Conservation (phyloP, 768 basidiomycete species). For the Tylopilus vinaceipallidus region DNA sequence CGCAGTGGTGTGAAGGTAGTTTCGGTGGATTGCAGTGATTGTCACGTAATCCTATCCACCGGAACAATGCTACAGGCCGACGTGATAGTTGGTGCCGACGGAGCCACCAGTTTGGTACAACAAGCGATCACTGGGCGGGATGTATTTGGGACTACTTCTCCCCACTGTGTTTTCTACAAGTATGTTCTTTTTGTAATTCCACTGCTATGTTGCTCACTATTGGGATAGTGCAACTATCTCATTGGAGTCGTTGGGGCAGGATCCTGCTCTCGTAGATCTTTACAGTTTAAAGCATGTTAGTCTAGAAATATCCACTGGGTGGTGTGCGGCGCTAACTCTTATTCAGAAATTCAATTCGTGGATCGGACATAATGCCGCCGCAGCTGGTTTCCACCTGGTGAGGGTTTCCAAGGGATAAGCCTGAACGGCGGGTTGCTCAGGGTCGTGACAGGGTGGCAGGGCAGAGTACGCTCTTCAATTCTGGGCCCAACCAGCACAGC, state of each 20-base stretch:
- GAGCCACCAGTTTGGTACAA: conserved; percentile 43
- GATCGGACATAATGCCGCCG: conserved; percentile 23
- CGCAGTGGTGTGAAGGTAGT: conserved; percentile 41
- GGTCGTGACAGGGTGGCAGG: conserved; percentile 36
- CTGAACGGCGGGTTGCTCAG: background rate
- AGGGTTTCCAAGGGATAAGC: background rate
- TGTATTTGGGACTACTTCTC: conserved; percentile 26
- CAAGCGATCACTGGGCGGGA: conserved; percentile 33
- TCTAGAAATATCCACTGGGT: background rate
- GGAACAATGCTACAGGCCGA: conserved; percentile 48
- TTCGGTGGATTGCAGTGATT: conserved; percentile 31
- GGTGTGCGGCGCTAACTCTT: background rate
- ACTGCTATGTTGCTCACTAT: background rate
- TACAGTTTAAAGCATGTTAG: conserved; percentile 21
- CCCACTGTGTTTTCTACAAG: conserved; percentile 44
- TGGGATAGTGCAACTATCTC: conserved; percentile 41
- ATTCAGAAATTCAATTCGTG: conserved; percentile 16
- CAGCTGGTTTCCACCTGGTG: conserved; percentile 24
- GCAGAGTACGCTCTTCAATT: conserved; percentile 33
- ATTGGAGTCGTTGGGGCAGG: conserved; percentile 37
- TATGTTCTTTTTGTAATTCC: conserved; percentile 19
- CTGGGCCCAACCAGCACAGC: conserved; percentile 27
- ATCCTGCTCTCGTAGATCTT: conserved; percentile 38
- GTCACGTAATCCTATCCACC: conserved; percentile 37
- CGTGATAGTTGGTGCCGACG: conserved; percentile 62